Conservation (phyloP, 805 yeast species). For the Priceomyces melissophilus region DNA sequence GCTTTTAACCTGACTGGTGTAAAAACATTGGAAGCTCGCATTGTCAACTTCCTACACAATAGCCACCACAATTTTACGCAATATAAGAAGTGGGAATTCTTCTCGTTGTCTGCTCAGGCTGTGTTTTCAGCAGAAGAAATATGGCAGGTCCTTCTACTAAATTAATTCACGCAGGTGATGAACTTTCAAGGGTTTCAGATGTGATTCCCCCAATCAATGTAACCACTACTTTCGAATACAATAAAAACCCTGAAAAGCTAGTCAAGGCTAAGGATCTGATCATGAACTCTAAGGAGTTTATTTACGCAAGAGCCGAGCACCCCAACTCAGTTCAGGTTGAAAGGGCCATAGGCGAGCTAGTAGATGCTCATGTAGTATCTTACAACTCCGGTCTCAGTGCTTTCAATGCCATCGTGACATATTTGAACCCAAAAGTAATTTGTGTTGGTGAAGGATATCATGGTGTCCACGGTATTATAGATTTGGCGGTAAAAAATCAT, state of each 20-base stretch:
- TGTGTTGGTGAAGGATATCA: constrained; percentile 82
- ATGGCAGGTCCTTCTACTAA: constrained; percentile 53
- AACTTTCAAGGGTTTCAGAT: constrained; percentile 53
- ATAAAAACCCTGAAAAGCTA: constrained; percentile 54
- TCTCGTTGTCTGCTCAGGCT: no score
- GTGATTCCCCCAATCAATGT: constrained; percentile 81
- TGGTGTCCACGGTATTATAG: constrained; percentile 73
- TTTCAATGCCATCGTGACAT: constrained; percentile 67
- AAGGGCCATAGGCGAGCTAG: constrained; percentile 53
- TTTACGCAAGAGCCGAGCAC: constrained; percentile 71
- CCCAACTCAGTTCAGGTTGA: constrained; percentile 72
- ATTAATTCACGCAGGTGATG: constrained; percentile 72
- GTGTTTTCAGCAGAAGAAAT: not conserved
- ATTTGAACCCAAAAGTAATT: constrained; percentile 67
- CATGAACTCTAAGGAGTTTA: constrained; percentile 8
- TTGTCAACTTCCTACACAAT: no score
- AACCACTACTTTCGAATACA: constrained; percentile 73
- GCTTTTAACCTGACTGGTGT: no score
- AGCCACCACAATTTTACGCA: no score
- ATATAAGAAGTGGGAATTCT: no score
- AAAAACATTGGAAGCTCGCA: no score
- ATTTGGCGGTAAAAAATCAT: constrained; percentile 57
- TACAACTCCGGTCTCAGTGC: constrained; percentile 83
- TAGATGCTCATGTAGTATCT: constrained; percentile 62
- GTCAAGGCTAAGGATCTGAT: constrained; percentile 33